Evolutionary conservation across 2,329 filamentous ascomycete species (phyloP).

Genomic region (Nemania bipapillata): DNA sequence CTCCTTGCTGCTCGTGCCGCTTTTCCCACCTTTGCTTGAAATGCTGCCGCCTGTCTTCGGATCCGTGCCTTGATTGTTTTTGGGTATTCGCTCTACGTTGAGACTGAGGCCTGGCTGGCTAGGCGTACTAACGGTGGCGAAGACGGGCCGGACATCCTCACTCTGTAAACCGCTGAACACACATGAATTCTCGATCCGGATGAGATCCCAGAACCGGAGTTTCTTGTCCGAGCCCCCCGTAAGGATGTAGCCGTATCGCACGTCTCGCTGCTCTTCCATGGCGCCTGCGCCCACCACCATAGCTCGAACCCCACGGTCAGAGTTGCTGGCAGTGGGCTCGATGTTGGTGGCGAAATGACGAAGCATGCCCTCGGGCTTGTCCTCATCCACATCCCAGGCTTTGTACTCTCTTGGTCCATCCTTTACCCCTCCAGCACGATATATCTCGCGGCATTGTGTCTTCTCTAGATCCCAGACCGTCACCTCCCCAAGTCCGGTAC

Average conservation of each 20-base stretch:
- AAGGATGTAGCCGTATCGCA: constrained; percentile 83
- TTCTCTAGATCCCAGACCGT: constrained; percentile 97
- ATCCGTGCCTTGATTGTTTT: constrained; percentile 47
- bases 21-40: constrained; percentile 37
- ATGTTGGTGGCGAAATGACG: constrained; percentile 82
- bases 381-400: constrained; percentile 89
- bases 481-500: constrained; percentile 86
- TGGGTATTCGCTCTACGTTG: constrained; percentile 71
- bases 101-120: constrained; percentile 62
- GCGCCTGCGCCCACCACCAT: constrained; percentile 78
- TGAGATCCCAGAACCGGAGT: constrained; percentile 92
- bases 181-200: constrained; percentile 78
- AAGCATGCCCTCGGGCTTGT: constrained; percentile 86
- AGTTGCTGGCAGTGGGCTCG: constrained; percentile 65
- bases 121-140: constrained; percentile 69
- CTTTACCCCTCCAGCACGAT: constrained; percentile 74
- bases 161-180: constrained; percentile 80
- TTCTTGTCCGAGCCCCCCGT: constrained; percentile 90
- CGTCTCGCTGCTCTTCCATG: constrained; percentile 75
- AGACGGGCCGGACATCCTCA: constrained; percentile 79
- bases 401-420: constrained; percentile 75
- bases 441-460: constrained; percentile 86
- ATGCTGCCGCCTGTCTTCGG: constrained; percentile 33
- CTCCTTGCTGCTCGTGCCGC: constrained; percentile 46
- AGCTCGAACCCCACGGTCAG: constrained; percentile 70